Base-by-base conservation (phyloP, 257 asterid species). In the Apocynum venetum region DNA sequence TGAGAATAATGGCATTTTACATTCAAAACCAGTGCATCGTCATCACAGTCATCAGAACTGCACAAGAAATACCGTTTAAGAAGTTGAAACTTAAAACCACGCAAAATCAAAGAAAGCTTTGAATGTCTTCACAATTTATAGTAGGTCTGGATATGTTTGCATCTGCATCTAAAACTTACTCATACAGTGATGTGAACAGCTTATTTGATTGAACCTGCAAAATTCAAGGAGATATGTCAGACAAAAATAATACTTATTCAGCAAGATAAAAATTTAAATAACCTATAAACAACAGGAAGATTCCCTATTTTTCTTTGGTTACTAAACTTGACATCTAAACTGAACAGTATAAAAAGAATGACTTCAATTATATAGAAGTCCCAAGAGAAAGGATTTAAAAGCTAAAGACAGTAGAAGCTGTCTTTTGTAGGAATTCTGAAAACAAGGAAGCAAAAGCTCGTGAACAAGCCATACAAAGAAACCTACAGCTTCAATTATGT, bases 1-100 rank as follows among this genome's bases (percentile, higher is more conserved):
- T 88, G 93, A 79, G 91, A 83, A 81, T 87, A 92, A 87, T 92
- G 97, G 89, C 91, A 75, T 79, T 88, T 82, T 71, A 91, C 96
- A 81, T 91, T 87, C 77, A 83, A 73, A 83, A 92, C 82, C 77
- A 89, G 84, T 80, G 87, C 96, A 82, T 92, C 97, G 78, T 92
- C 97, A 75, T 88, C 88, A 20, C 82, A 8, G 53, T 68, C 52
- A 43, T 68, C 85, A 43, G 85, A 84, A 57, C 97, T 92, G 85
- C 74, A 72, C 12, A 66, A 66, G 49, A 66, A 25, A 66, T 14
- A 66, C 31, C 17, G 17, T 40, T 40, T 17, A 68, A 68, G 73
- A 43, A 25, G 4, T 41, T 19, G 36, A 8, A 68, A 25, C 1
- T n/a, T 2, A 68, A 68, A 68, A 5, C 10, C 0, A 15, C 38